Evolutionary conservation across 148 eudicot species (phyloP).

Genomic region (Chenopodium suecicum): DNA sequence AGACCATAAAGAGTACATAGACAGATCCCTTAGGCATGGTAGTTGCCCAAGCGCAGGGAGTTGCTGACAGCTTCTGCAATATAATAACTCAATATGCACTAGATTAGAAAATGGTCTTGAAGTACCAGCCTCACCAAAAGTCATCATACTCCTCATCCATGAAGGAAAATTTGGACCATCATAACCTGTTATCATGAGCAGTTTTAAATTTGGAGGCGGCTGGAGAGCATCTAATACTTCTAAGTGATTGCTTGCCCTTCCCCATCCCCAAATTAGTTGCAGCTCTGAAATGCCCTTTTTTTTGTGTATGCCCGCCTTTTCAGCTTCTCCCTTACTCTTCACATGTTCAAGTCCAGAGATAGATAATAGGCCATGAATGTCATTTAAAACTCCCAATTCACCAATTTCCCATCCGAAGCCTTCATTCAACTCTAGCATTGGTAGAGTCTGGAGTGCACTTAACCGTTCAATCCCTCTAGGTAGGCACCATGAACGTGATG

Average conservation of each 20-base stretch:
- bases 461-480: slow-evolving; percentile 22
- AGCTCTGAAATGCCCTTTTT: slow-evolving; percentile 15
- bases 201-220: slow-evolving; percentile 12
- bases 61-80: slow-evolving; percentile 16
- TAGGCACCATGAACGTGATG: slow-evolving; percentile 6
- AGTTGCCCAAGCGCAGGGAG: slow-evolving; percentile 23
- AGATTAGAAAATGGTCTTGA: slow-evolving; percentile 14
- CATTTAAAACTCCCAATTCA: slow-evolving; percentile 20
- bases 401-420: slow-evolving; percentile 18
- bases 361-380: slow-evolving; percentile 16
- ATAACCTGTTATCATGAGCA: slow-evolving; percentile 23
- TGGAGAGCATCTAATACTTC: slow-evolving; percentile 24
- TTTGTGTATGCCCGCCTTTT: slow-evolving; percentile 6
- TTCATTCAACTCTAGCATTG: slow-evolving; percentile 16
- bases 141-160: slow-evolving; percentile 15
- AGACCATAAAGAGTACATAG: slow-evolving; percentile 24
- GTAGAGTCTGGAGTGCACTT: slow-evolving; percentile 25
- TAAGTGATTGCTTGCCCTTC: slow-evolving; percentile 18
- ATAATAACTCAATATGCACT: slow-evolving; percentile 19
- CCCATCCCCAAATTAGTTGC: slow-evolving; percentile 23
- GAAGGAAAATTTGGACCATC: slow-evolving; percentile 22
- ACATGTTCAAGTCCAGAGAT: slow-evolving; percentile 27
- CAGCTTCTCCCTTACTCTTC: slow-evolving; percentile 17
- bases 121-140: background rate
- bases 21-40: slow-evolving; percentile 20